Percentiles rank a stretch among this genome's conserved stretches.
phyloP scores from a whole-genome alignment of 805 yeast genomes.

The Aciculoconidium aculeatum region DNA sequence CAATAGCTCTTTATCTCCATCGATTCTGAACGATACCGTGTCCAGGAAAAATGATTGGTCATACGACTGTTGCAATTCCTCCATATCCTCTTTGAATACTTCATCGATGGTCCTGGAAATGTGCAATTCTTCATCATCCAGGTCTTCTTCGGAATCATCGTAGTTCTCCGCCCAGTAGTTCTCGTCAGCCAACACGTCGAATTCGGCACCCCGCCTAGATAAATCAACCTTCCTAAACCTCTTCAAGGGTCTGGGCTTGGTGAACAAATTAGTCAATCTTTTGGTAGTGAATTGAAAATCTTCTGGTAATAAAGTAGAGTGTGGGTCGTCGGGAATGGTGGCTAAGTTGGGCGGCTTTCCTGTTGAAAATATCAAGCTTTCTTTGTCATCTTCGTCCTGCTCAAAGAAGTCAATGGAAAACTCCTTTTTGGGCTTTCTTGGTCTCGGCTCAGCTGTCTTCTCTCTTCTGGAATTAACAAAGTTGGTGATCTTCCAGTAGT shows the following conservation, averaged over 20 bases:
- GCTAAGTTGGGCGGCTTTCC: constrained; percentile 1
- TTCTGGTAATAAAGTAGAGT: constrained; percentile 13
- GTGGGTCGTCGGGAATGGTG: constrained; percentile 1
- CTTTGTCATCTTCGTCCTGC: constrained; percentile 2
- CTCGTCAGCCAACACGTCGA: constrained; percentile 4
- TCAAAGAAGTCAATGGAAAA: constrained; percentile 5
- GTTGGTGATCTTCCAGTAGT: constrained; percentile 5
- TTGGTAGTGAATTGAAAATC: constrained; percentile 16
- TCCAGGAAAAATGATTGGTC: constrained; percentile 11
- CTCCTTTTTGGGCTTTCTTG: constrained; percentile 3
- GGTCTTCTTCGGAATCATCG: constrained; percentile 1
- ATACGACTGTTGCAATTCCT: constrained; percentile 17
- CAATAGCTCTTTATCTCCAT: background rate
- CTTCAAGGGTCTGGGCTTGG: constrained; percentile 9
- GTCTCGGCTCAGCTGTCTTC: constrained; percentile 4
- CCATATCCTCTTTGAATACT: constrained; percentile 10
- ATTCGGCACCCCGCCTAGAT: background rate
- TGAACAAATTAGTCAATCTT: constrained; percentile 14
- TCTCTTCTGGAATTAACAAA: constrained; percentile 3
- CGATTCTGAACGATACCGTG: background rate
- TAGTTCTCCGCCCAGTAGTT: constrained; percentile 18
- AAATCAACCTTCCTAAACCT: constrained; percentile 1
- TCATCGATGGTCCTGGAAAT: constrained; percentile 5
- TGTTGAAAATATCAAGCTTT: constrained; percentile 1
- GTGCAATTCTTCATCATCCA: constrained; percentile 2